phyloP scores from a whole-genome alignment of 2,329 filamentous ascomycete species.

The Venturia nashicola region DNA sequence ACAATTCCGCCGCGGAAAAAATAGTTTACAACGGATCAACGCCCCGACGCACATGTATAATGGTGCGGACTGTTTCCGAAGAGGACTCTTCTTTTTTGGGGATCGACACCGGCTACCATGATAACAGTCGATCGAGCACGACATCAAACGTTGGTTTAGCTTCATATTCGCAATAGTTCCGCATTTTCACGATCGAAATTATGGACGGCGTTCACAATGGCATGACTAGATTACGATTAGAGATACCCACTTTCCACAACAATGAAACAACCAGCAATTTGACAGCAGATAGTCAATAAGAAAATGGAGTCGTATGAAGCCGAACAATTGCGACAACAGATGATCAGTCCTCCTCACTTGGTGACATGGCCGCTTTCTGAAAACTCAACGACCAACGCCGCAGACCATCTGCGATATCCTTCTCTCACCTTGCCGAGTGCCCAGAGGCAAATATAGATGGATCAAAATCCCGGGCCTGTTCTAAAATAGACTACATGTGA shows the following conservation, averaged over 20 bases:
- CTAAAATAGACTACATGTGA: neutral
- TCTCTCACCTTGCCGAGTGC: too few species aligned
- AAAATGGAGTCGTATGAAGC: too few species aligned
- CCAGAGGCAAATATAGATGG: too few species aligned
- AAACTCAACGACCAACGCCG: too few species aligned
- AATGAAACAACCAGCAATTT: neutral
- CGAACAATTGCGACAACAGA: too few species aligned
- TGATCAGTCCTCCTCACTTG: too few species aligned
- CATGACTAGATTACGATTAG: neutral
- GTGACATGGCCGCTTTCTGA: too few species aligned
- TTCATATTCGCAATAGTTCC: neutral
- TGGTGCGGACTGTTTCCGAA: neutral
- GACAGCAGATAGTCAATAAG: too few species aligned
- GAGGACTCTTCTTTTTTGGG: neutral
- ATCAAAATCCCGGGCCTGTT: neutral
- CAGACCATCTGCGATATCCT: too few species aligned
- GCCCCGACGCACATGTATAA: neutral
- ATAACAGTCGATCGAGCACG: neutral
- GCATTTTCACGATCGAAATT: neutral
- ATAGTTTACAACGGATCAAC: neutral
- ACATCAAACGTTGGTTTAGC: neutral
- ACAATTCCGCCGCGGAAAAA: conserved; percentile 10
- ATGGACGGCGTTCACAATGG: neutral
- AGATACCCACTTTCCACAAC: neutral
- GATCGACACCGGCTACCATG: neutral